These are phyloP conservation scores for Colletotrichum acutatum DNA, from an alignment of 2,329 filamentous ascomycete genomes.

Conservation along the genomic window DNA sequence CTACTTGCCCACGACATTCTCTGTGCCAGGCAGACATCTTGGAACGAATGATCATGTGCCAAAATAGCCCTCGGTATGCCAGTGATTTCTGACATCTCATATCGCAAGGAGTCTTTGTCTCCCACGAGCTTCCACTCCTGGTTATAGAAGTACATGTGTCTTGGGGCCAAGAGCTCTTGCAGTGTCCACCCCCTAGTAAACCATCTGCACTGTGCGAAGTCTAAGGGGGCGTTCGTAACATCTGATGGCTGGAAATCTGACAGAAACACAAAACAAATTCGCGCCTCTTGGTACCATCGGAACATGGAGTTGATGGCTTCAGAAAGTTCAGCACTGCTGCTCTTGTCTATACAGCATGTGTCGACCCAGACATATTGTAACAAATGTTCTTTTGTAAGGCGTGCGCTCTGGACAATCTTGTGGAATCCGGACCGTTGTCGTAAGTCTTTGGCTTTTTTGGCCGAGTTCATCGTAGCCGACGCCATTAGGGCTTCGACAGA, in stretches of 20 bases:
- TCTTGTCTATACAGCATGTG: slow-evolving; percentile 49
- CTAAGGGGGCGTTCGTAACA: neutral
- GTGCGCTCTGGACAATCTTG: slow-evolving; percentile 34
- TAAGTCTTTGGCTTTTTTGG: neutral
- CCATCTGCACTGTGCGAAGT: slow-evolving; percentile 26
- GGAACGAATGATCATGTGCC: neutral
- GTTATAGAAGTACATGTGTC: slow-evolving; percentile 37
- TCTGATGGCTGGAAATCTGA: slow-evolving; percentile 36
- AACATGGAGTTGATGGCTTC: slow-evolving; percentile 44
- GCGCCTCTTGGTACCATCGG: slow-evolving; percentile 46
- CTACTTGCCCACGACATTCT: slow-evolving; percentile 33
- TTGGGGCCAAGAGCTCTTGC: slow-evolving; percentile 38
- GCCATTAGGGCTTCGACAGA: neutral
- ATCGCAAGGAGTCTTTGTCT: slow-evolving; percentile 5
- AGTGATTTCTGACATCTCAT: slow-evolving; percentile 42
- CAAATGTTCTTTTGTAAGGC: slow-evolving; percentile 29
- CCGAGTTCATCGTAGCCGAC: neutral
- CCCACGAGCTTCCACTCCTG: slow-evolving; percentile 37
- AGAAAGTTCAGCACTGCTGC: slow-evolving; percentile 44
- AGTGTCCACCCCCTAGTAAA: slow-evolving; percentile 13
- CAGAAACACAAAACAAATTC: slow-evolving; percentile 46
- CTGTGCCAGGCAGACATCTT: slow-evolving; percentile 30
- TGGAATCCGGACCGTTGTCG: neutral
- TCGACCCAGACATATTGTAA: slow-evolving; percentile 49
- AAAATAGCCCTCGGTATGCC: slow-evolving; percentile 36